These are phyloP conservation scores for Sherardia arvensis DNA, from an alignment of 257 asterid genomes.

Conservation along the genomic window DNA sequence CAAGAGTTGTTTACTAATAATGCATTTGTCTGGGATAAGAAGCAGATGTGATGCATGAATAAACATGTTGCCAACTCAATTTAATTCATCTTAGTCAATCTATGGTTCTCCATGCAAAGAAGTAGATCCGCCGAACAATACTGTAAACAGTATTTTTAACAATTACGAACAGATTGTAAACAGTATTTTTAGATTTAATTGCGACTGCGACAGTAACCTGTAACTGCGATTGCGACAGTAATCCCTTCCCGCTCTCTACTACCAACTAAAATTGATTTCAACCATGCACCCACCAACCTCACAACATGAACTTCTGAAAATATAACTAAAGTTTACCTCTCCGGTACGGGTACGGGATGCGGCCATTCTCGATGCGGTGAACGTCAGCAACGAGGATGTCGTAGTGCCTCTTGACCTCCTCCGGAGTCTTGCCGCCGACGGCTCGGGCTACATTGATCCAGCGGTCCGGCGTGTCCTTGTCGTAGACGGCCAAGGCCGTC, in stretches of 20 bases:
- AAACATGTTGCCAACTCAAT: not conserved
- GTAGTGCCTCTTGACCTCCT: conserved; percentile 63
- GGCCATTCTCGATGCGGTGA: conserved; percentile 48
- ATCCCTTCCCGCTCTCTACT: too few relatives aligned
- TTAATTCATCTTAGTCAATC: too few relatives aligned
- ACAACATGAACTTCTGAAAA: too few relatives aligned
- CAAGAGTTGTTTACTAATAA: too few relatives aligned
- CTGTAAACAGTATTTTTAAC: too few relatives aligned
- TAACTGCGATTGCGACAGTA: too few relatives aligned
- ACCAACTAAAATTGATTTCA: not conserved
- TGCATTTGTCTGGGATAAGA: not conserved
- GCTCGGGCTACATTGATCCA: conserved; percentile 78
- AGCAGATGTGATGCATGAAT: not conserved
- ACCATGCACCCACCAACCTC: not conserved
- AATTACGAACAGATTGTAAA: too few relatives aligned
- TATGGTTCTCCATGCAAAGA: not conserved
- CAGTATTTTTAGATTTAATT: too few relatives aligned
- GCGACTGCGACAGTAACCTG: too few relatives aligned
- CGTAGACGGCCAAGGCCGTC: conserved; percentile 61
- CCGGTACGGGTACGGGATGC: conserved; percentile 41
- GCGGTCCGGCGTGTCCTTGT: conserved; percentile 65
- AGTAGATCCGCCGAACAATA: too few relatives aligned
- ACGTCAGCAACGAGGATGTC: conserved; percentile 53
- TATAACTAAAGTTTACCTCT: not conserved
- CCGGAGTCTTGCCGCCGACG: conserved; percentile 53